Evolutionary conservation across 2,329 filamentous ascomycete species (phyloP).

Genomic region (Fusarium sp.): DNA sequence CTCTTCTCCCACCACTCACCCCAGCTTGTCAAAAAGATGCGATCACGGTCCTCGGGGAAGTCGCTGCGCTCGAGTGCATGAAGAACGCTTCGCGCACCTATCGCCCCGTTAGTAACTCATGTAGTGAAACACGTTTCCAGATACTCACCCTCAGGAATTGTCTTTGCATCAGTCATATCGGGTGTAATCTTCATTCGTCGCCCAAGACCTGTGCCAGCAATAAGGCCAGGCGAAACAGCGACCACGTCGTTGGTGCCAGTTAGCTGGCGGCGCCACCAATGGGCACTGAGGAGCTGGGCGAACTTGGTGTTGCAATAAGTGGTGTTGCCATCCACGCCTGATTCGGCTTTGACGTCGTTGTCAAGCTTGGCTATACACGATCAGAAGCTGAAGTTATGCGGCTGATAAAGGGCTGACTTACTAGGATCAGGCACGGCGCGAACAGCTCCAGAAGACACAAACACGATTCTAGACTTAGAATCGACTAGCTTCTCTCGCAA

Average conservation of each 20-base stretch:
- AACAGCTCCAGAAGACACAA: slow-evolving; percentile 67
- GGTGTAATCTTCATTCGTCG: slow-evolving; percentile 52
- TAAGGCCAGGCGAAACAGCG: slow-evolving; percentile 68
- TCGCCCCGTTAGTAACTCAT: slow-evolving; percentile 23
- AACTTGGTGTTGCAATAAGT: slow-evolving; percentile 66
- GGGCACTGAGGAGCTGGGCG: slow-evolving; percentile 64
- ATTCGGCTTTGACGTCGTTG: slow-evolving; percentile 57
- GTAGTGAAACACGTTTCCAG: not conserved
- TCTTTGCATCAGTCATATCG: slow-evolving; percentile 64
- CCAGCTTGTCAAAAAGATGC: slow-evolving; percentile 70
- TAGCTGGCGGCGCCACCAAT: slow-evolving; percentile 71
- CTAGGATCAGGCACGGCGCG: slow-evolving; percentile 58
- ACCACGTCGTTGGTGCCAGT: slow-evolving; percentile 60
- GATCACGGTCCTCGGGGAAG: slow-evolving; percentile 65
- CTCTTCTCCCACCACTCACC: slow-evolving; percentile 69
- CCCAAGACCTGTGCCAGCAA: slow-evolving; percentile 63
- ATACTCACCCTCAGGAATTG: slow-evolving; percentile 60
- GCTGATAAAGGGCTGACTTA: slow-evolving; percentile 31
- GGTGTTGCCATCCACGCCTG: slow-evolving; percentile 49
- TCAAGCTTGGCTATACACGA: slow-evolving; percentile 54
- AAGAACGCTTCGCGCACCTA: slow-evolving; percentile 63
- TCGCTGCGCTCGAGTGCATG: slow-evolving; percentile 61
- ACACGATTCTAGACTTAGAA: slow-evolving; percentile 63
- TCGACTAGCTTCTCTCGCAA: slow-evolving; percentile 63
- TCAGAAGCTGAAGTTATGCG: slow-evolving; percentile 5